These are phyloP conservation scores for Lentinula sp. DNA, from an alignment of 768 basidiomycete genomes.

Conservation along the genomic window DNA sequence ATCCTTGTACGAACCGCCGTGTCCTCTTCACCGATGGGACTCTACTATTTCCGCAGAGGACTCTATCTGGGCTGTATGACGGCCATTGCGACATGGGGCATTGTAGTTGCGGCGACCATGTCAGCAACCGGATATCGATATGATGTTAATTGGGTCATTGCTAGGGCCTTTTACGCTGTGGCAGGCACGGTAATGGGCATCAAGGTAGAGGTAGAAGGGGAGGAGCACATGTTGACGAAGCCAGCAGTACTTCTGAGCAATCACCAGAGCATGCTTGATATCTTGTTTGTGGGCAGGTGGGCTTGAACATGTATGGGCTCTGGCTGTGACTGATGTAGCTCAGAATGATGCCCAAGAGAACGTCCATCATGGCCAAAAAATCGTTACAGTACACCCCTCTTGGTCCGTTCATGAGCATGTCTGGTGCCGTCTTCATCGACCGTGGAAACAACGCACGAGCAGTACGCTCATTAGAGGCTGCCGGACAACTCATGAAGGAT, in stretches of 20 bases:
- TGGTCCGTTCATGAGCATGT: slow-evolving; percentile 86
- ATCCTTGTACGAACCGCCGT: slow-evolving; percentile 59
- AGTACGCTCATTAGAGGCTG: slow-evolving; percentile 66
- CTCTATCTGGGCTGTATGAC: slow-evolving; percentile 69
- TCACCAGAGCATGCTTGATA: slow-evolving; percentile 91
- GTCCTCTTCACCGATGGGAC: slow-evolving; percentile 44
- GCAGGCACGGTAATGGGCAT: slow-evolving; percentile 62
- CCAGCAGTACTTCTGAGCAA: slow-evolving; percentile 81
- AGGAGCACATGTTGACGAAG: slow-evolving; percentile 56
- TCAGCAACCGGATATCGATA: slow-evolving; percentile 60
- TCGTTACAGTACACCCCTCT: slow-evolving; percentile 83
- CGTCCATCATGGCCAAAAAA: slow-evolving; percentile 91
- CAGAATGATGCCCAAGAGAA: slow-evolving; percentile 76
- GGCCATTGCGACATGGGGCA: slow-evolving; percentile 66
- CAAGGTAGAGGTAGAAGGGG: slow-evolving; percentile 75
- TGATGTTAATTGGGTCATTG: slow-evolving; percentile 81
- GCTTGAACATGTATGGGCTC: slow-evolving; percentile 16
- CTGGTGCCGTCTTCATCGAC: slow-evolving; percentile 89
- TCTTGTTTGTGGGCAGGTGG: slow-evolving; percentile 76
- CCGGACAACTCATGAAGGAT: slow-evolving; percentile 72
- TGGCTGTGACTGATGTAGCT: slow-evolving; percentile 3
- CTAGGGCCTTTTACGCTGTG: slow-evolving; percentile 72
- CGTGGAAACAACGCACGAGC: slow-evolving; percentile 75
- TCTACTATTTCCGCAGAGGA: slow-evolving; percentile 70
- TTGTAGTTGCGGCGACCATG: slow-evolving; percentile 62